phyloP scores from a whole-genome alignment of 257 asterid genomes.

The Solanum corneliomulleri region DNA sequence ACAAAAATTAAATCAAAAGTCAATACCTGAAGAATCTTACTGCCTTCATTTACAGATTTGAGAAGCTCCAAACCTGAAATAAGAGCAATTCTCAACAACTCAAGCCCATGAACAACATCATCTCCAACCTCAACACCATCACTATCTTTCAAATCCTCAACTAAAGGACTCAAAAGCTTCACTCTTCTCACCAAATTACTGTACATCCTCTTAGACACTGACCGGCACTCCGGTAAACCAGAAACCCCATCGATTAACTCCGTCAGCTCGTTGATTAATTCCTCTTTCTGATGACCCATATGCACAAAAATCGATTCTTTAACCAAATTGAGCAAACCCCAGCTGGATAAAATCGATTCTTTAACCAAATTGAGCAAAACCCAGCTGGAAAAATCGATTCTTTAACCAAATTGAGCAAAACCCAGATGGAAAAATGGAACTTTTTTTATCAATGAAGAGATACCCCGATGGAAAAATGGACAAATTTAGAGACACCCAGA shows the following conservation, averaged over 20 bases:
- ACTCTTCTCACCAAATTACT: conserved; percentile 70
- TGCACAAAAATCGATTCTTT: not conserved
- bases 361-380: not conserved
- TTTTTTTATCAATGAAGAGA: not conserved
- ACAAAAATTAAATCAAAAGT: not conserved
- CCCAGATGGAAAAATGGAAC: not conserved
- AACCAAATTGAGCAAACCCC: conserved; percentile 3
- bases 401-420: not conserved
- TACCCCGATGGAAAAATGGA: not conserved
- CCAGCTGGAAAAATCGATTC: not conserved
- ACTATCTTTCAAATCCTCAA: conserved; percentile 72
- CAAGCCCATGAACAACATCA: conserved; percentile 60
- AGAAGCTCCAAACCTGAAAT: conserved; percentile 61
- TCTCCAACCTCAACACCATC: conserved; percentile 34
- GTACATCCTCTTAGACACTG: conserved; percentile 62
- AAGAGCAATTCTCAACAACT: conserved; percentile 41
- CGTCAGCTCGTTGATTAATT: conserved; percentile 45
- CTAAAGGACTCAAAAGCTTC: conserved; percentile 79
- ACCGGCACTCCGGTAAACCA: conserved; percentile 64
- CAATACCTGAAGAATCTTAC: conserved; percentile 77
- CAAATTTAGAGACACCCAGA: not conserved
- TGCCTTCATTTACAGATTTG: conserved; percentile 66
- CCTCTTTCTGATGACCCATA: conserved; percentile 37
- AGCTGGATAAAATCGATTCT: not conserved
- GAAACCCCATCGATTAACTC: conserved; percentile 43